Evolutionary conservation across 352 stramenopile species (phyloP), one percentile per base, ranked within the genome.

Genomic region (Hyaloperonospora brassicae): DNA sequence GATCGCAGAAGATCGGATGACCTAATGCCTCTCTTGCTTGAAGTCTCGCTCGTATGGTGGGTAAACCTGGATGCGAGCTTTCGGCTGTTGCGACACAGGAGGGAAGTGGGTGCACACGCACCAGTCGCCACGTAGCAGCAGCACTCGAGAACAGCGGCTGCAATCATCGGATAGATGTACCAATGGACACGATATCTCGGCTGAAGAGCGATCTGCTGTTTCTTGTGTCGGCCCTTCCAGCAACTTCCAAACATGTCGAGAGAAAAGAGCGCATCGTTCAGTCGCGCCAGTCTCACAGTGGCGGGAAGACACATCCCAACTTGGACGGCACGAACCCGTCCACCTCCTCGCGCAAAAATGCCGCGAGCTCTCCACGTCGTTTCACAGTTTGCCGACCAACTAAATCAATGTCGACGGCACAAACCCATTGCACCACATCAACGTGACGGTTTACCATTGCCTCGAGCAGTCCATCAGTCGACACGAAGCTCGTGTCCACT

Each of bases 341-440:
- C 11, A 54, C 50, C 44, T 71, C 58, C 11, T 68, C 58, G 6
- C 55, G 59, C 3, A 71, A 50, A 49, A 70, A 70, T 7, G 58
- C 57, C 47, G 44, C 62, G 40, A 70, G 62, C 13, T 66, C 62
- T 56, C 42, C 50, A 14, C 62, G 62, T 17, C 57, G 38, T 56
- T 21, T 17, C 35, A 50, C 13, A 21, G 59, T 65, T 41, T 68
- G 59, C 17, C 46, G 50, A n/a, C 36, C 52, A 10, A 71, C 63
- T 5, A 68, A 44, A 4, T 61, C 49, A 21, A 66, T 47, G 17
- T 68, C 63, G 10, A 59, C 57, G 0, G 52, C 61, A 27, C 61
- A 62, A 35, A 68, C 41, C 61, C 61, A 73, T 40, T 67, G 64
- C 24, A 76, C 54, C 35, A 76, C 64, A 24, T 76, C 64, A 13